Evolutionary conservation across 2,329 filamentous ascomycete species (phyloP), one percentile per base, ranked within the genome.

Genomic region (Scedosporium boydii): DNA sequence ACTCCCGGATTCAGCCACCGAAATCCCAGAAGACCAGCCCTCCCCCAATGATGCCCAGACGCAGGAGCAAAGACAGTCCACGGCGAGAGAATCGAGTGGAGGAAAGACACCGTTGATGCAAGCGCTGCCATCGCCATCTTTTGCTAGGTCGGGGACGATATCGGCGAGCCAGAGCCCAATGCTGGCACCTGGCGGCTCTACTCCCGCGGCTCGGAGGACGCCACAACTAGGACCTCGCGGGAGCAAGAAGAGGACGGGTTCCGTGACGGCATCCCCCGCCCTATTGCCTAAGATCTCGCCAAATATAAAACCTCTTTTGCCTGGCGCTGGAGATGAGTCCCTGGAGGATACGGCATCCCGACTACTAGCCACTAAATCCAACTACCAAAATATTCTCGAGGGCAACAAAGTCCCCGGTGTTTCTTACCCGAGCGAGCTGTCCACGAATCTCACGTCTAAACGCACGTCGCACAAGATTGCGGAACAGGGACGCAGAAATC

Each of bases 381-480:
- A 99, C 70, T 99, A 99, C 70, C 93, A 98, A 70, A 96, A 97
- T 69, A 95, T 99, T 44, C 77, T 99, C 10, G 95, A 98, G 72
- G 95, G 95, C 58, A 98, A 92, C 59, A 87, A 88, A 62, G 86
- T 97, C 0, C 93, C 93, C 0, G 93, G 93, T 12, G 89, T 97
- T 12, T 89, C 89, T 1, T 98, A 97, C 68, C 93, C 93, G 0
- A 91, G 90, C 68, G 90, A 93, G 60, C 81, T 99, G 51, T 96
- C 93, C 6, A 96, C 93, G 23, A 96, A 96, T 67, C 78, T 99
- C 27, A 97, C 93, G 0, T 96, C 92, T 3, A 99, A 99, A 78
- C 88, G 93, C 61, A 98, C 95, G 1, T 96, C 92, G 53, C 95
- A 99, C 78, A 99, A 99, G 75, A 91, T 99, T 67, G 95, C 95